Evolutionary conservation across 2,329 filamentous ascomycete species (phyloP).

Genomic region (Colletotrichum acutatum): DNA sequence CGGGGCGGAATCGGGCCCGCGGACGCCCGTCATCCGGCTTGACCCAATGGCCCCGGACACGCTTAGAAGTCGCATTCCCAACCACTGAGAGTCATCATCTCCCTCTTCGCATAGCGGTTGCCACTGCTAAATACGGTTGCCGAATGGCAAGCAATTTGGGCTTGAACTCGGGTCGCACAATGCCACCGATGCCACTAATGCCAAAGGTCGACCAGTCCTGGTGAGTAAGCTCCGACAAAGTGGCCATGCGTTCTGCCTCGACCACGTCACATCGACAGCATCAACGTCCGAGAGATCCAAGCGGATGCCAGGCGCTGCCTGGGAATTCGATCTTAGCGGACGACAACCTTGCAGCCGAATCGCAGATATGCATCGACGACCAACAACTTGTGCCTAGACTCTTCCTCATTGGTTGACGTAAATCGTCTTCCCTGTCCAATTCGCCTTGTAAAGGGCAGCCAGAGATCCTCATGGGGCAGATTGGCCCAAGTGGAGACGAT

Average conservation of each 20-base stretch:
- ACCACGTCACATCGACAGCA: slow-evolving; percentile 24
- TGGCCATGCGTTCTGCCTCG: slow-evolving; percentile 5
- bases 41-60: neutral
- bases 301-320: slow-evolving; percentile 27
- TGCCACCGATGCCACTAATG: neutral
- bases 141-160: neutral
- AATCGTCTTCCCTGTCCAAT: neutral
- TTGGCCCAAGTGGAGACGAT: neutral
- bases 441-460: neutral
- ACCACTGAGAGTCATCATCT: neutral
- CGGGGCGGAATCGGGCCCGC: slow-evolving; percentile 22
- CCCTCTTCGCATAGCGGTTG: neutral
- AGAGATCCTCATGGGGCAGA: neutral
- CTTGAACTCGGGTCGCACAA: neutral
- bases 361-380: neutral
- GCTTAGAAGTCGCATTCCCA: neutral
- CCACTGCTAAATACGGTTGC: neutral
- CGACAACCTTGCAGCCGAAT: slow-evolving; percentile 19
- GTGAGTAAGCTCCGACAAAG: neutral
- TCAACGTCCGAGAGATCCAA: slow-evolving; percentile 28
- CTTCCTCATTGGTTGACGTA: neutral
- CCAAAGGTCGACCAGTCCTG: neutral
- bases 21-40: slow-evolving; percentile 19
- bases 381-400: neutral
- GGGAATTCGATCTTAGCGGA: slow-evolving; percentile 18